phyloP scores from a whole-genome alignment of 768 basidiomycete genomes.

The Megacollybia marginata region DNA sequence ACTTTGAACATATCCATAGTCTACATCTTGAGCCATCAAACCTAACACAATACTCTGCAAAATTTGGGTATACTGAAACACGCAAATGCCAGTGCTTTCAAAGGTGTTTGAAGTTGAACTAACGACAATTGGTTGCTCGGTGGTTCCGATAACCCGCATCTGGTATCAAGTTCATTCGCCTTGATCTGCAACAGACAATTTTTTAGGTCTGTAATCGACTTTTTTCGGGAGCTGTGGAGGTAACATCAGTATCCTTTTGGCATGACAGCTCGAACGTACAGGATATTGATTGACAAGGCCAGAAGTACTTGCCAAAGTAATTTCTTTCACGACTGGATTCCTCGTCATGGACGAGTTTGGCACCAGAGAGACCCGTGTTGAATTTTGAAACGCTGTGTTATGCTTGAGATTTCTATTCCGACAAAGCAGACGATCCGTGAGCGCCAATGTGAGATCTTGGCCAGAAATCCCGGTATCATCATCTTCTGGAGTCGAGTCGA shows the following conservation, averaged over 20 bases:
- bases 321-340: slow-evolving; percentile 30
- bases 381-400: slow-evolving; percentile 15
- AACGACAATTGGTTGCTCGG: too few relatives aligned
- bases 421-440: slow-evolving; percentile 75
- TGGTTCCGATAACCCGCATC: too few relatives aligned
- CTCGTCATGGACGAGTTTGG: neutral
- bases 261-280: slow-evolving; percentile 29
- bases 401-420: slow-evolving; percentile 55
- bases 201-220: slow-evolving; percentile 29
- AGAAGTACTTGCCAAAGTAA: slow-evolving; percentile 71
- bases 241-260: neutral
- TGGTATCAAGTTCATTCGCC: neutral
- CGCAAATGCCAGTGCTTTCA: too few relatives aligned
- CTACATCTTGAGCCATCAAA: too few relatives aligned
- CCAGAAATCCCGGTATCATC: slow-evolving; percentile 50
- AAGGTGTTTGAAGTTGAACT: too few relatives aligned
- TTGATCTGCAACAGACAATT: slow-evolving; percentile 21
- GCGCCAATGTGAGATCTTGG: slow-evolving; percentile 46
- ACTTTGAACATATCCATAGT: too few relatives aligned
- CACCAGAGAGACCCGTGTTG: neutral
- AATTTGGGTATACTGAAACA: too few relatives aligned
- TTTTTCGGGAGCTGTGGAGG: slow-evolving; percentile 36
- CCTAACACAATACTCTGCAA: too few relatives aligned
- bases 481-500: slow-evolving; percentile 40
- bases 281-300: slow-evolving; percentile 68